Conservation (phyloP, 2,329 filamentous ascomycete genomes). For the Aspergillus proliferans region DNA sequence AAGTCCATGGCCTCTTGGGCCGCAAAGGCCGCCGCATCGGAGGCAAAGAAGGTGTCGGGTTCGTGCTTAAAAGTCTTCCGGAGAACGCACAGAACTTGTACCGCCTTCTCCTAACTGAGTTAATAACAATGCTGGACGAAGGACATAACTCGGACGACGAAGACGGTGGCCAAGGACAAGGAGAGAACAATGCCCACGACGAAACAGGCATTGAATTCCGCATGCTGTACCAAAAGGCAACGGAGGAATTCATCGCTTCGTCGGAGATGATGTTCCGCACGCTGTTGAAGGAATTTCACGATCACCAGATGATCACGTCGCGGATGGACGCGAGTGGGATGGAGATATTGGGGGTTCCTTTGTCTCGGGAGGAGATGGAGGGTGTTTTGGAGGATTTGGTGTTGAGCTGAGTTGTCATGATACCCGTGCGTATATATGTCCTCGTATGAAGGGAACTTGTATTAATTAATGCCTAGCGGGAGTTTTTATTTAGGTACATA, state of each 20-base stretch:
- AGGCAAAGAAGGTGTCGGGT: conserved; percentile 84
- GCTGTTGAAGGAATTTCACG: conserved; percentile 92
- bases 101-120: conserved; percentile 74
- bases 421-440: conserved; percentile 23
- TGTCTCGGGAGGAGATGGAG: conserved; percentile 82
- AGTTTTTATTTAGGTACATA: not conserved
- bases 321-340: conserved; percentile 78
- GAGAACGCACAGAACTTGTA: conserved; percentile 90
- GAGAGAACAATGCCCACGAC: conserved; percentile 20
- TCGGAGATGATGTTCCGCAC: conserved; percentile 95
- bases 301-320: conserved; percentile 94
- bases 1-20: conserved; percentile 80
- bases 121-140: conserved; percentile 63
- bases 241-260: conserved; percentile 94
- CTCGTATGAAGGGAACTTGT: not conserved
- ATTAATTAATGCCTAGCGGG: not conserved
- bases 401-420: conserved; percentile 29
- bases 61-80: conserved; percentile 81
- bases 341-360: conserved; percentile 78
- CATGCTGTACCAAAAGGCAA: conserved; percentile 87
- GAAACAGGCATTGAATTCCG: conserved; percentile 76
- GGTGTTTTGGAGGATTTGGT: conserved; percentile 73
- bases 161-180: conserved; percentile 19
- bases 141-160: conserved; percentile 47
- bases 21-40: conserved; percentile 72